Conservation (phyloP, 345 rosid genomes). For the Raphanus sativus region DNA sequence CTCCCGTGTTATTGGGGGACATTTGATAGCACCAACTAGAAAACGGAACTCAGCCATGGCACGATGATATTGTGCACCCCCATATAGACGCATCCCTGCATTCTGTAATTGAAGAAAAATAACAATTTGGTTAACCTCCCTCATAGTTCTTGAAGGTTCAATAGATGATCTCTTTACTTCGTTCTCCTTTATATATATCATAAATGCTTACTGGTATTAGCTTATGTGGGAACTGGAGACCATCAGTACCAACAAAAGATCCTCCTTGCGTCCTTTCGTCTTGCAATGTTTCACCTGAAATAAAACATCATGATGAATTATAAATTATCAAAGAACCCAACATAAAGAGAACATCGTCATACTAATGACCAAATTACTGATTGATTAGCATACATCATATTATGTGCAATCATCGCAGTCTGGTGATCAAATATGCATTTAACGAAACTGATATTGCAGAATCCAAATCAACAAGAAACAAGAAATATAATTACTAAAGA, state of each 20-base stretch:
- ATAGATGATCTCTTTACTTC: constrained; percentile 5
- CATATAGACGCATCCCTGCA: constrained; percentile 96
- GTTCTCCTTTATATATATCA: not conserved
- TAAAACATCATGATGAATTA: constrained; percentile 9
- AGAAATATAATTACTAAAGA: constrained; percentile 4
- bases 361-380: constrained; percentile 3
- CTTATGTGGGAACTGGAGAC: constrained; percentile 84
- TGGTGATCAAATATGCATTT: constrained; percentile 1
- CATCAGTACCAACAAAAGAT: constrained; percentile 73
- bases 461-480: not conserved
- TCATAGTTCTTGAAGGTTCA: constrained; percentile 1
- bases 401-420: constrained; percentile 4
- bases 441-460: constrained; percentile 14
- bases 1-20: constrained; percentile 88
- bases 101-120: constrained; percentile 46
- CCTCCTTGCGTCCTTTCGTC: constrained; percentile 90
- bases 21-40: constrained; percentile 87
- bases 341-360: constrained; percentile 9
- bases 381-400: constrained; percentile 4
- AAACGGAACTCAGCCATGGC: constrained; percentile 98
- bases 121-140: not conserved
- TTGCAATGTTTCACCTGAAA: constrained; percentile 80
- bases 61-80: constrained; percentile 94
- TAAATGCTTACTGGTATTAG: constrained; percentile 71
- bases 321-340: constrained; percentile 15